A percentile compares a stretch with the other conserved stretches of the same genome.
Evolutionary conservation across 176 grass and related monocot species (phyloP).

Genomic region (Oryza meridionalis): DNA sequence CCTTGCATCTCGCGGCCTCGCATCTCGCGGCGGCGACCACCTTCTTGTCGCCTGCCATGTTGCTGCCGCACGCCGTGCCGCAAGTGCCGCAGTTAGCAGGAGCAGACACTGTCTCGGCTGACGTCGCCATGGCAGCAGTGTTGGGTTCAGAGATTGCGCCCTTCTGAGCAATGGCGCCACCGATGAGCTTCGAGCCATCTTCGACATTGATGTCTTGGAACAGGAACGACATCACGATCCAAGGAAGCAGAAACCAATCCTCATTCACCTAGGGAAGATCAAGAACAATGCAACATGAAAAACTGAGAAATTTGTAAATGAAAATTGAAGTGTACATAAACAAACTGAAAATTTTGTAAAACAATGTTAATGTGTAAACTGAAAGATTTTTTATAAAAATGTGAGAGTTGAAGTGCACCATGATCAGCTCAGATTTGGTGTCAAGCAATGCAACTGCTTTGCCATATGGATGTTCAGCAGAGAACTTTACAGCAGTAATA

Average conservation of each 20-base stretch:
- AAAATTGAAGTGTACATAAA: background rate
- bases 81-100: slow-evolving; percentile 9
- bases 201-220: slow-evolving; percentile 25
- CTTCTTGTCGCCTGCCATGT: slow-evolving; percentile 18
- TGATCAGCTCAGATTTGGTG: slow-evolving; percentile 55
- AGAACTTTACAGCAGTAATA: slow-evolving; percentile 76
- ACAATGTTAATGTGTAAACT: background rate
- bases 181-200: background rate
- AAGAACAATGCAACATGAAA: background rate
- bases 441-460: slow-evolving; percentile 70
- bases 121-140: background rate
- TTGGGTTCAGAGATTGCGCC: background rate
- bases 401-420: slow-evolving; percentile 40
- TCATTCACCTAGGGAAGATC: slow-evolving; percentile 50
- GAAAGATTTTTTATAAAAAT: background rate
- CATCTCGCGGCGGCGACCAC: background rate
- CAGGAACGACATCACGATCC: slow-evolving; percentile 50
- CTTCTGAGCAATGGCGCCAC: slow-evolving; percentile 30
- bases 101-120: slow-evolving; percentile 20
- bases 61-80: background rate
- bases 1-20: too few species aligned
- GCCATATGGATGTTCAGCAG: slow-evolving; percentile 69
- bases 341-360: background rate
- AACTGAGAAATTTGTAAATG: too few species aligned
- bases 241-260: slow-evolving; percentile 63